phyloP scores from a whole-genome alignment of 352 stramenopile genomes.

The Phytopythium sindhum region DNA sequence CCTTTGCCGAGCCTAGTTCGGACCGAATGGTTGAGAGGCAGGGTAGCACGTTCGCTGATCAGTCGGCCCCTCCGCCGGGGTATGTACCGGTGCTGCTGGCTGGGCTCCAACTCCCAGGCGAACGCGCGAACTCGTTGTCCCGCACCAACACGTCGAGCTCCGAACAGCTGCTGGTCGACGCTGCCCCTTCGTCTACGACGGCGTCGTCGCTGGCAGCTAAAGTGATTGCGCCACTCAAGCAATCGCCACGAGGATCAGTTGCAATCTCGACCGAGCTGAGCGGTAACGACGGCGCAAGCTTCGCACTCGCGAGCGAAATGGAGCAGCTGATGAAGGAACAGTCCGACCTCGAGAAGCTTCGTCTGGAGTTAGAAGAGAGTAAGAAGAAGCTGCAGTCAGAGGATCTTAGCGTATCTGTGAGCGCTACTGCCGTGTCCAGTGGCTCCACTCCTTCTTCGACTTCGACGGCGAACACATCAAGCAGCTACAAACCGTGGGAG shows the following conservation, averaged over 20 bases:
- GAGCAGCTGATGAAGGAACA: conserved; percentile 70
- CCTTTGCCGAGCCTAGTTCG: conserved; percentile 3
- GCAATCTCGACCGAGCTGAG: conserved; percentile 1
- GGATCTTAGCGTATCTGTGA: conserved; percentile 8
- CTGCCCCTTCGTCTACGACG: not conserved
- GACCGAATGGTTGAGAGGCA: not conserved
- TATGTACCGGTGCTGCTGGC: conserved; percentile 48
- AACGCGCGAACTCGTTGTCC: conserved; percentile 21
- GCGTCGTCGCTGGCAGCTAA: conserved; percentile 32
- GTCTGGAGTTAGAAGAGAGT: conserved; percentile 62
- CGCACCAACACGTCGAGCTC: conserved; percentile 9
- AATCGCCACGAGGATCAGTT: conserved; percentile 5
- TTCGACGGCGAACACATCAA: conserved; percentile 9
- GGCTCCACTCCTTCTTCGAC: conserved; percentile 6
- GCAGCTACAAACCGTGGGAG: conserved; percentile 20
- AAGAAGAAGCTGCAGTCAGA: conserved; percentile 54
- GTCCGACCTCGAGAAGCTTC: conserved; percentile 54
- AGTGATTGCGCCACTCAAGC: conserved; percentile 35
- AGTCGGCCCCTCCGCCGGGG: conserved; percentile 23
- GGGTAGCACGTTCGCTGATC: conserved; percentile 8
- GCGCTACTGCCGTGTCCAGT: not conserved
- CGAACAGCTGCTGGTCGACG: not conserved
- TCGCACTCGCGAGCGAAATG: conserved; percentile 39
- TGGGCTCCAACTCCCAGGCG: conserved; percentile 38
- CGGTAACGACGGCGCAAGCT: conserved; percentile 3